phyloP scores from a whole-genome alignment of 306 rosid species.

The Spatholobus suberectus region DNA sequence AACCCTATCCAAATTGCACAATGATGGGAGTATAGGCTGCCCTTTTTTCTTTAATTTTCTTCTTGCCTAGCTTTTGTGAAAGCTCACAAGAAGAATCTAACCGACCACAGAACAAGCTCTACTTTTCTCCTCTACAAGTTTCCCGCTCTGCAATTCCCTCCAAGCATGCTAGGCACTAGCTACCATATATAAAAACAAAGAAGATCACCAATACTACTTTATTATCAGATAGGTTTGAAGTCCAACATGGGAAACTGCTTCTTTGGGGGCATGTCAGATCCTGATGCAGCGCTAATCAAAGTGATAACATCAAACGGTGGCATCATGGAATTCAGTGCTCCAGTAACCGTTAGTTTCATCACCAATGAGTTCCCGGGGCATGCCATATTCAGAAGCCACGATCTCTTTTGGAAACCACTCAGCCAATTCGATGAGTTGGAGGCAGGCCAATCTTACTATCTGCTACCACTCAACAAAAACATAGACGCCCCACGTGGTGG shows the following conservation, averaged over 20 bases:
- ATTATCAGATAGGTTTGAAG: background rate
- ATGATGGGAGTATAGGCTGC: background rate
- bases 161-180: conserved; percentile 16
- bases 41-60: conserved; percentile 32
- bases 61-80: conserved; percentile 28
- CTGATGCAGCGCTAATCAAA: conserved; percentile 45
- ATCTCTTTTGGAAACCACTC: conserved; percentile 83
- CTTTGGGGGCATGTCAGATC: conserved; percentile 60
- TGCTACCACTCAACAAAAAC: conserved; percentile 60
- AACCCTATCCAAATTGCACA: conserved; percentile 28
- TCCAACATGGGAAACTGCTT: conserved; percentile 76
- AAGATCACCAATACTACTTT: background rate
- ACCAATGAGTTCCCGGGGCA: conserved; percentile 73
- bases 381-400: conserved; percentile 73
- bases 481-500: background rate
- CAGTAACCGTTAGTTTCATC: conserved; percentile 65
- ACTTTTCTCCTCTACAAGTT: conserved; percentile 41
- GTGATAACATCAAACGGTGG: conserved; percentile 82
- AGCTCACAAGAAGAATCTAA: conserved; percentile 38
- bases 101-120: conserved; percentile 39
- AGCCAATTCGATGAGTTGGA: conserved; percentile 56
- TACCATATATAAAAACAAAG: background rate
- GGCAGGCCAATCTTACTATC: conserved; percentile 68
- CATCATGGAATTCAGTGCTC: conserved; percentile 77
- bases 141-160: conserved; percentile 44